Evolutionary conservation across 2,329 filamentous ascomycete species (phyloP), one percentile per base, ranked within the genome.

Genomic region (Fusarium scirpi): DNA sequence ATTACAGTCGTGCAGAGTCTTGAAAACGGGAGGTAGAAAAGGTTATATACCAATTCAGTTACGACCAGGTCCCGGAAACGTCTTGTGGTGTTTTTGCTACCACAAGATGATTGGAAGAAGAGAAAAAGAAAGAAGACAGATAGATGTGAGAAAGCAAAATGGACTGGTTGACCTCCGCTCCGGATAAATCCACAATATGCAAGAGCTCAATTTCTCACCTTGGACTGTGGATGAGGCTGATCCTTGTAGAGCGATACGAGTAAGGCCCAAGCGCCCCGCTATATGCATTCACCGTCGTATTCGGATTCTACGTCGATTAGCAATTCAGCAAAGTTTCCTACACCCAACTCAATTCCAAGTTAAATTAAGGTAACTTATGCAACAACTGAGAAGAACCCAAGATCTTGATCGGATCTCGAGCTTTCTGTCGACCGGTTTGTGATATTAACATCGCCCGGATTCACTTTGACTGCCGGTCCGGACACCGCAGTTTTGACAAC

Each of bases 171-270:
- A 59, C 71, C 70, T 73, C 64, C 61, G 52, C 66, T 72, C 73
- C 73, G 74, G 74, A 62, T 76, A 76, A 76, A 76, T 75, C 74
- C 72, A 72, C 71, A 69, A 70, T 73, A 67, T 66, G 71, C 67
- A 71, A 62, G 66, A 62, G 71, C 74, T 76, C 72, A 76, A 76
- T 76, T 76, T 76, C 74, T 74, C 40, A n/a, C 20, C 41, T 48
- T 55, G 53, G 25, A 57, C 49, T 52, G 64, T 72, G 69, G 72
- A 65, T 57, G 52, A 45, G 11, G 8, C 24, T 40, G 22, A 74
- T 66, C 73, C 73, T 71, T 68, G 71, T 75, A 75, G 16, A 70
- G 25, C 15, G 49, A 66, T 74, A 27, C 22, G 32, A 24, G 11
- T 58, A 51, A n/a, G 45, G 44, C 34, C 62, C 62, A 44, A 46